Evolutionary conservation across 768 basidiomycete genomes (phyloP).

Genomic region (Rickenella mellea): DNA sequence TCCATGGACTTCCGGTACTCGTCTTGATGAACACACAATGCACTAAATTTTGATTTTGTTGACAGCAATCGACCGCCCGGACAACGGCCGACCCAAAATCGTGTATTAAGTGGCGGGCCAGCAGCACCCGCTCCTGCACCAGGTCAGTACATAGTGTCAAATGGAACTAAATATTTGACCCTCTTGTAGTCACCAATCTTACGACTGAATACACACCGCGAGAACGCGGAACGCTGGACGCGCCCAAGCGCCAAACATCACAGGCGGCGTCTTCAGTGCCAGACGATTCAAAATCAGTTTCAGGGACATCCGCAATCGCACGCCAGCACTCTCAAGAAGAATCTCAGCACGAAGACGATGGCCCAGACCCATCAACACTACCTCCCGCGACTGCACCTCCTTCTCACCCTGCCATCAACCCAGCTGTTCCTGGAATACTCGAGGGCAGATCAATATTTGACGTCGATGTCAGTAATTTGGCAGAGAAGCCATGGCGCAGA

Average conservation of each 20-base stretch:
- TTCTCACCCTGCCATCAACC: slow-evolving; percentile 74
- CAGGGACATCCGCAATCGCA: not conserved
- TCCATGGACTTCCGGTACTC: slow-evolving; percentile 62
- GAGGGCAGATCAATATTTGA: slow-evolving; percentile 79
- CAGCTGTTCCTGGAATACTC: slow-evolving; percentile 50
- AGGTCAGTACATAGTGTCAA: slow-evolving; percentile 13
- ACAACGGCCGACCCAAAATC: slow-evolving; percentile 20
- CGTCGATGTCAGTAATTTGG: slow-evolving; percentile 63
- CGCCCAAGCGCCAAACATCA: slow-evolving; percentile 8
- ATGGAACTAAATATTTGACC: slow-evolving; percentile 4
- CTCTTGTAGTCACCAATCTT: slow-evolving; percentile 38
- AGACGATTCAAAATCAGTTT: not conserved
- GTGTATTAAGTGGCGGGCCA: slow-evolving; percentile 18
- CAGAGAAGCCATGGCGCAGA: slow-evolving; percentile 84
- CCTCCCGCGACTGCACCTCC: slow-evolving; percentile 64
- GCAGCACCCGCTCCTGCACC: slow-evolving; percentile 14
- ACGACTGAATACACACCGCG: slow-evolving; percentile 81
- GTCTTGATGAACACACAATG: slow-evolving; percentile 1
- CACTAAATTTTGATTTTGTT: not conserved
- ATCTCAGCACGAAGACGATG: slow-evolving; percentile 28
- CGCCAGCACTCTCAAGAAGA: not conserved
- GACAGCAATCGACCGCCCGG: slow-evolving; percentile 26
- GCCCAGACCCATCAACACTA: slow-evolving; percentile 54
- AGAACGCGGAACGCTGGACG: slow-evolving; percentile 42
- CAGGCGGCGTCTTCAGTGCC: not conserved